Conservation (phyloP, 805 yeast genomes). For the Ogataea parapolymorpha region DNA sequence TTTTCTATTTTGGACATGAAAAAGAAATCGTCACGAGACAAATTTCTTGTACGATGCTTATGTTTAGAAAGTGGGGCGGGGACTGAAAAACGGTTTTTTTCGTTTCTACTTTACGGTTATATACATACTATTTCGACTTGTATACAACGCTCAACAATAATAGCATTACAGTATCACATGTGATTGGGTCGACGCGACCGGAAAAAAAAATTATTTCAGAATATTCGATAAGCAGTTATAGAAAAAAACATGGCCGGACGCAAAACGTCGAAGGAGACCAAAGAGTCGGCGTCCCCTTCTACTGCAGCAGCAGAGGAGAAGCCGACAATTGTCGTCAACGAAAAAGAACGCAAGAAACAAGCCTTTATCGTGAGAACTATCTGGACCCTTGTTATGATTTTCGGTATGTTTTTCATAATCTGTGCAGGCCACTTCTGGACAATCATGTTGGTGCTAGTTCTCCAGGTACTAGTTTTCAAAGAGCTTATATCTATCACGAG, state of each 20-base stretch:
- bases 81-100: too few relatives aligned
- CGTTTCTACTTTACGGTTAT: not conserved
- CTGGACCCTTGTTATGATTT: slow-evolving; percentile 93
- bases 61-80: too few relatives aligned
- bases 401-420: slow-evolving; percentile 62
- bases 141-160: not conserved
- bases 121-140: not conserved
- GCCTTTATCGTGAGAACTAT: slow-evolving; percentile 83
- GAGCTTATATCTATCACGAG: slow-evolving; percentile 87
- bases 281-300: slow-evolving; percentile 1
- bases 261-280: slow-evolving; percentile 2
- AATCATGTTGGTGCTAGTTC: slow-evolving; percentile 62
- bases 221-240: slow-evolving; percentile 9
- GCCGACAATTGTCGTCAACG: slow-evolving; percentile 31
- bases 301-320: not conserved
- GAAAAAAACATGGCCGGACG: slow-evolving; percentile 2
- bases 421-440: slow-evolving; percentile 85
- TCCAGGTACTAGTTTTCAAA: slow-evolving; percentile 82
- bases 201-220: slow-evolving; percentile 4
- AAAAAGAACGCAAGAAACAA: slow-evolving; percentile 66
- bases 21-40: slow-evolving; percentile 2
- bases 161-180: slow-evolving; percentile 3
- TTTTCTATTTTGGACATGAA: slow-evolving; percentile 9
- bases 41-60: not conserved
- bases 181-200: slow-evolving; percentile 8